Evolutionary conservation across 331 rosid species (phyloP), one percentile per base, ranked within the genome.

Genomic region (Malus hybrid): DNA sequence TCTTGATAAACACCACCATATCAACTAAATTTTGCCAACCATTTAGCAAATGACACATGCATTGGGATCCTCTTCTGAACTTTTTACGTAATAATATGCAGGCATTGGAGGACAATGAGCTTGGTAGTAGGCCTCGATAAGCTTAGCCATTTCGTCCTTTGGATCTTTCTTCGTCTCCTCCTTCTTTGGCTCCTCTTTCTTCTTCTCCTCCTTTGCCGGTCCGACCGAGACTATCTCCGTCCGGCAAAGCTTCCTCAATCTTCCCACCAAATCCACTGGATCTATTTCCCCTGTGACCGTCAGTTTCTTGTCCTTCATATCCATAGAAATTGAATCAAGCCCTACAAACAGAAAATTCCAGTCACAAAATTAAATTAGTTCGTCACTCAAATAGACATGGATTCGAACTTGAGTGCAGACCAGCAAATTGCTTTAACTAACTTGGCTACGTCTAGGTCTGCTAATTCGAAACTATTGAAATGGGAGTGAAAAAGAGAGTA

Each of bases 41-140:
- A 10, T 65, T 82, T 72, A 93, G 78, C 88, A 90, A 39, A 91
- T 90, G 13, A 87, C 91, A 84, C 99, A 94, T 4, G 81, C 68
- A 84, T 60, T 88, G 15, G 96, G 97, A 81, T 87, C 78, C 79
- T 94, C 97, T 61, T 91, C 96, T n/a, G 39, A 82, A 44, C 81
- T 72, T 52, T 55, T 82, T 4, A 75, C 82, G 79, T 55, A 79
- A 29, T 82, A 74, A 7, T 46, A 8, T 6, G 82, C 61, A 42
- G 68, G 3, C 20, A 50, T 10, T 4, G 86, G 61, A 39, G 77
- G 83, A 67, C 74, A 73, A 63, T 67, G 9, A 9, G 42, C 13
- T 16, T 44, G 16, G 79, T n/a, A n/a, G n/a, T 79, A 76, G 29
- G 58, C 63, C 24, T 71, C 82, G 0, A 68, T 0, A 28, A 73